Base-by-base conservation (phyloP, 345 rosid species). In the Carallia brachiata region DNA sequence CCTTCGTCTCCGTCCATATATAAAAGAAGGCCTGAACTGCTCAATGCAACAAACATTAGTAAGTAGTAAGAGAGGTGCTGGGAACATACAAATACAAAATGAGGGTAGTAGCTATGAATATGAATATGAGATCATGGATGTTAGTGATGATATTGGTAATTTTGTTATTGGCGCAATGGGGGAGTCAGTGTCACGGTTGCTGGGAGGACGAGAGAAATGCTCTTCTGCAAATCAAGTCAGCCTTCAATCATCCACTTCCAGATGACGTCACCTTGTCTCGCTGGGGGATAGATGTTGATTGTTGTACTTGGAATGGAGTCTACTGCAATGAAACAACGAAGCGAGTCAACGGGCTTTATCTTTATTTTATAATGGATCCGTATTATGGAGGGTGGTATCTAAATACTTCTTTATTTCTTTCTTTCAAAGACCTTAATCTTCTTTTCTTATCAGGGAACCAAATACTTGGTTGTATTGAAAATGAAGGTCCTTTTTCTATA, bases 371-470 rank as follows among this genome's bases (percentile, higher is more conserved):
- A 2, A 5, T 16, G 12, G 15, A 47, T 13, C 7, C 6, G n/a
- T 17, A 6, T 28, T 62, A 2, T 1, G 68, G 44, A 28, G 28
- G 17, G n/a, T 66, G 2, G 60, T 19, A 66, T 17, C 61, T 66
- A 54, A 66, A 66, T 50, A 50, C 32, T 7, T 36, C 70, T 53
- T 2, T 66, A 0, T 66, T 66, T 66, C 70, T 66, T 66, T 57
- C 58, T 2, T 65, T 65, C 13, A 12, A 32, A 30, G 39, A 65
- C 48, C 37, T 65, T n/a, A 31, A 50, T 1, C 1, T 2, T 48
- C 68, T 65, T 37, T 3, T 0, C 68, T 18, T 65, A 28, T 0
- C 4, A 1, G 1, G 0, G 0, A 65, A 52, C 17, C 0, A 0
- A 3, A 52, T 65, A 0, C 6, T 3, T 9, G 58, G 58, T 31